Evolutionary conservation across 306 rosid genomes (phyloP), one percentile per base, ranked within the genome.

Genomic region (Casuarina cunninghamiana): DNA sequence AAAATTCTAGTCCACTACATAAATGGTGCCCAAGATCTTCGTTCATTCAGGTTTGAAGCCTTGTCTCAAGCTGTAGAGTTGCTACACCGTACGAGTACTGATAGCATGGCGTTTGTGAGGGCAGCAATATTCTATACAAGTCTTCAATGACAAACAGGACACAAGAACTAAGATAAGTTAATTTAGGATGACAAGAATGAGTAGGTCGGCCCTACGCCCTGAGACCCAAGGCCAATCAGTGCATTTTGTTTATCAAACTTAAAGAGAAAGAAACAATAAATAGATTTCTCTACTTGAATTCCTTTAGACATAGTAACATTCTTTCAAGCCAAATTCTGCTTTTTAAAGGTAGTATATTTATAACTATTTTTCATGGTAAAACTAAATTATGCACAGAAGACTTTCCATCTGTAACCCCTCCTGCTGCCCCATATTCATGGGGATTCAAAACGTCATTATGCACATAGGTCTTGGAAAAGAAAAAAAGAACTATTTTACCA

Each of bases 51-150:
- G 26, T 21, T 21, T 21, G 26, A 21, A 21, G 26, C 26, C 26
- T 21, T 21, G 26, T 21, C 26, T 48, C 32, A 54, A 43, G 66
- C 44, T 53, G 49, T 73, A 68, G 69, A 54, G 85, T 61, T 82
- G 79, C 32, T 57, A 1, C 41, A 35, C n/a, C 6, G 9, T 62
- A 19, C 72, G 26, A 21, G 26, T 21, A 21, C 26, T 21, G 26
- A 21, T 21, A 21, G 26, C 26, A 21, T 41, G 45, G n/a, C 0
- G 19, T 61, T 77, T 67, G 68, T 19, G 42, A 43, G 41, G 69
- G 32, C 57, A 43, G 70, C 39, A 2, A 43, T 39, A 68, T 55
- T 41, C 16, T 41, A 43, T 16, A 39, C 71, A 43, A 66, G 7
- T 66, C 15, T 42, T 41, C 13, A 7, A 17, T n/a, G 50, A 66